Evolutionary conservation across 805 yeast species (phyloP).

Genomic region (Zygoascus ofunaensis): DNA sequence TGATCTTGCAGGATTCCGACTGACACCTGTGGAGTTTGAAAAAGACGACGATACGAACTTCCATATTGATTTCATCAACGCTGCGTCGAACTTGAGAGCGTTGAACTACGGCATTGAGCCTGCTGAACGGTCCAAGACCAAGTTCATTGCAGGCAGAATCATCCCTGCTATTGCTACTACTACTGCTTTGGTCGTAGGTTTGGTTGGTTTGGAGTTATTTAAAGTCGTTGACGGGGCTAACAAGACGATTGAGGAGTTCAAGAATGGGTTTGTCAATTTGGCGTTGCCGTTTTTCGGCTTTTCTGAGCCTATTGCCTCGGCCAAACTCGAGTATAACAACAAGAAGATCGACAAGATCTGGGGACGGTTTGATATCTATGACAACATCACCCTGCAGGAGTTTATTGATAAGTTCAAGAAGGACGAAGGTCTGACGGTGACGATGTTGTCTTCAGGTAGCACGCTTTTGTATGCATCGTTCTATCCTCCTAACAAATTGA

Average conservation of each 20-base stretch:
- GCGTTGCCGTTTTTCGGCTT: constrained; percentile 95
- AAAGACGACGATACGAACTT: constrained; percentile 96
- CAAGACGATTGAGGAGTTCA: constrained; percentile 67
- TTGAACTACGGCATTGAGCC: constrained; percentile 79
- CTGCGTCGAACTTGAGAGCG: constrained; percentile 96
- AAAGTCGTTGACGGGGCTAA: constrained; percentile 73
- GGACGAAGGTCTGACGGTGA: constrained; percentile 75
- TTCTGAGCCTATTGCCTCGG: constrained; percentile 88
- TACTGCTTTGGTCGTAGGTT: constrained; percentile 94
- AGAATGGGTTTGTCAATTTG: constrained; percentile 85
- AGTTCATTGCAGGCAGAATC: constrained; percentile 95
- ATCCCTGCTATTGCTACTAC: constrained; percentile 99
- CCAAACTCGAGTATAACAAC: constrained; percentile 69
- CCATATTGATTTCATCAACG: constrained; percentile 91
- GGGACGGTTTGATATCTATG: constrained; percentile 76
- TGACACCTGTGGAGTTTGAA: constrained; percentile 88
- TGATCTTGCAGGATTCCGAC: constrained; percentile 76
- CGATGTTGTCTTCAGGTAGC: constrained; percentile 89
- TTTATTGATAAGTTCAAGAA: constrained; percentile 66
- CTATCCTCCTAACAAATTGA: constrained; percentile 82
- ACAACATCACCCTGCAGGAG: constrained; percentile 61
- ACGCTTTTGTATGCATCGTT: constrained; percentile 86
- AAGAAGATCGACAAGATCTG: constrained; percentile 81
- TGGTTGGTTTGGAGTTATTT: constrained; percentile 83
- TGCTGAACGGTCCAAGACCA: constrained; percentile 83